A percentile compares a stretch with the other conserved stretches of the same genome.
These are phyloP conservation scores for Metschnikowia cerradonensis DNA, from an alignment of 805 yeast genomes.

Conservation along the genomic window DNA sequence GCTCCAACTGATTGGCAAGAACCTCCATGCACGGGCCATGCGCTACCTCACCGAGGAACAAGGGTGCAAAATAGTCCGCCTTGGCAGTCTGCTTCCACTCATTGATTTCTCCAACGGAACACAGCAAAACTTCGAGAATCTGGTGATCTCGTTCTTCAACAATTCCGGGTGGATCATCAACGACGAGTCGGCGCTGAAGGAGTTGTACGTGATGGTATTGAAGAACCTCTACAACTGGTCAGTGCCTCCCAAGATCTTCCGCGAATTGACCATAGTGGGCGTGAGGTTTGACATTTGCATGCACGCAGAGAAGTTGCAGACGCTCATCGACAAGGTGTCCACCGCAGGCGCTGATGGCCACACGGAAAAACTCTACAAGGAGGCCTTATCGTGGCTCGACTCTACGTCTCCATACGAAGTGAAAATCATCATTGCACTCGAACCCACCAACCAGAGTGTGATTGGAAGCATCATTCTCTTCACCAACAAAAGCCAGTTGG, in stretches of 20 bases:
- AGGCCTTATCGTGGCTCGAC: slow-evolving; percentile 30
- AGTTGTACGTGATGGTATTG: slow-evolving; percentile 38
- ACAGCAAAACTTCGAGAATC: slow-evolving; percentile 20
- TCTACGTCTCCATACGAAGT: slow-evolving; percentile 31
- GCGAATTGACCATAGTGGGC: slow-evolving; percentile 54
- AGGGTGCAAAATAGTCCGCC: slow-evolving; percentile 34
- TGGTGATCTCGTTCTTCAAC: slow-evolving; percentile 30
- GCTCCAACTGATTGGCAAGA: slow-evolving; percentile 52
- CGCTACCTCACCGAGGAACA: slow-evolving; percentile 44
- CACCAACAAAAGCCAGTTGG: slow-evolving; percentile 41
- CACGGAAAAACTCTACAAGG: slow-evolving; percentile 29
- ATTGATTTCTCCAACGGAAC: slow-evolving; percentile 28
- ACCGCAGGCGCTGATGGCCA: slow-evolving; percentile 19
- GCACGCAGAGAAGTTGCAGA: slow-evolving; percentile 38
- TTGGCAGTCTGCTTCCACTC: slow-evolving; percentile 50
- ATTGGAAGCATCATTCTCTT: slow-evolving; percentile 51
- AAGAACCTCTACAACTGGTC: slow-evolving; percentile 44
- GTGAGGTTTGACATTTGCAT: slow-evolving; percentile 54
- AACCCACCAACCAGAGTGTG: slow-evolving; percentile 48
- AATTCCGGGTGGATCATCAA: slow-evolving; percentile 39
- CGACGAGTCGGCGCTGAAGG: slow-evolving; percentile 15
- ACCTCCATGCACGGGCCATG: slow-evolving; percentile 50
- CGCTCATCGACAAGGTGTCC: slow-evolving; percentile 30
- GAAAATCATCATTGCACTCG: slow-evolving; percentile 49
- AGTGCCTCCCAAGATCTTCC: slow-evolving; percentile 50